Percentiles rank a stretch among this genome's conserved stretches.
Conservation (phyloP, 2,329 filamentous ascomycete species). For the Neofusicoccum laricinum region DNA sequence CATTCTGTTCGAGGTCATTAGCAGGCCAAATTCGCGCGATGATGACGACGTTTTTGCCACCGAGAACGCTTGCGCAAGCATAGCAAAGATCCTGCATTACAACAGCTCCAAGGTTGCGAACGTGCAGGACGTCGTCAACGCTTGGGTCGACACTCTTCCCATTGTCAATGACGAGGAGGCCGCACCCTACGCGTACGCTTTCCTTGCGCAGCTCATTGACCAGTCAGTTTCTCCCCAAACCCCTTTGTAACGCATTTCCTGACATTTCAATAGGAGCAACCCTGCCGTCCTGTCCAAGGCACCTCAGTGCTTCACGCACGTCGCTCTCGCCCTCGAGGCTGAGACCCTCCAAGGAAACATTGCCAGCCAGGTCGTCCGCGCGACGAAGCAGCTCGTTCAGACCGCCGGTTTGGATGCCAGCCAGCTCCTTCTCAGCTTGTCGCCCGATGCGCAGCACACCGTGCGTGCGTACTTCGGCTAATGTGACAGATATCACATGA, state of each 20-base stretch:
- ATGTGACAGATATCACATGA: background rate
- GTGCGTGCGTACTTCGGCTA: conserved; percentile 78
- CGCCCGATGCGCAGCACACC: conserved; percentile 74
- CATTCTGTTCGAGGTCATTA: conserved; percentile 79
- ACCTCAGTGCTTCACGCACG: conserved; percentile 76
- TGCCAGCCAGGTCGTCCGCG: conserved; percentile 70
- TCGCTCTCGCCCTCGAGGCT: conserved; percentile 85
- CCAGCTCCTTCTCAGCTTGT: conserved; percentile 71
- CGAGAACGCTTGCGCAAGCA: conserved; percentile 93
- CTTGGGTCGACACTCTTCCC: conserved; percentile 88
- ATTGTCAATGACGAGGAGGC: conserved; percentile 96
- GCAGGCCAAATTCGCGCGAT: conserved; percentile 74
- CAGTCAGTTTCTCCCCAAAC: conserved; percentile 64
- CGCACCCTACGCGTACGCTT: conserved; percentile 91
- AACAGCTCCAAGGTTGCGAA: conserved; percentile 76
- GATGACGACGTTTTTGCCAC: conserved; percentile 97
- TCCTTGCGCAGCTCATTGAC: conserved; percentile 85
- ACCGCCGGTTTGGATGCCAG: conserved; percentile 72
- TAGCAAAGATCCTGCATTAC: conserved; percentile 94
- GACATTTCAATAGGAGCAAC: conserved; percentile 65
- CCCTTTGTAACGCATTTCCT: conserved; percentile 20
- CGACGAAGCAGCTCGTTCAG: conserved; percentile 74
- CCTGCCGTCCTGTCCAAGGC: conserved; percentile 72
- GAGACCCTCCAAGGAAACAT: conserved; percentile 86
- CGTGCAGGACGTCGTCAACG: conserved; percentile 69